These are phyloP conservation scores for Paraphoma sp. DNA, from an alignment of 2,329 filamentous ascomycete species.

Conservation along the genomic window DNA sequence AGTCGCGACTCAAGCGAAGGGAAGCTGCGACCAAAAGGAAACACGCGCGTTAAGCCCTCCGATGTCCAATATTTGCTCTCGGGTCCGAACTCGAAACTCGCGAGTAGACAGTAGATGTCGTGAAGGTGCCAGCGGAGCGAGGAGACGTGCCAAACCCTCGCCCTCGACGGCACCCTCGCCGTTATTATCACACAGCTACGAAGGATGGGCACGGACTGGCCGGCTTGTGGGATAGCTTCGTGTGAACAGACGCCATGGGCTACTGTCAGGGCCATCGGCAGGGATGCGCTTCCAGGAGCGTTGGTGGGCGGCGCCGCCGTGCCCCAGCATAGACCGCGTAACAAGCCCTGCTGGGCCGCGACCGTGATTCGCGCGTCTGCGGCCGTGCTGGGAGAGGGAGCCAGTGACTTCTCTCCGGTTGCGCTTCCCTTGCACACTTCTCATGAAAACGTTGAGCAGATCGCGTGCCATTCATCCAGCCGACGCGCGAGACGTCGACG, in stretches of 20 bases:
- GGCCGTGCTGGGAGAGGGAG: conserved; percentile 24
- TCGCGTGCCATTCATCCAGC: conserved; percentile 13
- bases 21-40: conserved; percentile 25
- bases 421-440: conserved; percentile 12
- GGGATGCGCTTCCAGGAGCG: conserved; percentile 32
- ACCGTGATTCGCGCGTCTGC: conserved; percentile 28
- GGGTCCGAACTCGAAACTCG: not conserved
- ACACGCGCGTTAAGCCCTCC: not conserved
- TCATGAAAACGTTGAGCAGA: conserved; percentile 11
- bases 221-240: conserved; percentile 18
- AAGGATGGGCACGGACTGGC: conserved; percentile 15
- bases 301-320: conserved; percentile 28
- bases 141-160: not conserved
- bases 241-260: conserved; percentile 16
- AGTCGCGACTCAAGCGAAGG: conserved; percentile 30
- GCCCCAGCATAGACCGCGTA: conserved; percentile 13
- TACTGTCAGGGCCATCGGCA: conserved; percentile 23
- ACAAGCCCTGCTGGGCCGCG: conserved; percentile 13
- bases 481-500: not conserved
- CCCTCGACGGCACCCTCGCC: conserved; percentile 7
- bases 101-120: not conserved
- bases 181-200: conserved; percentile 20
- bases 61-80: not conserved
- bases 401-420: conserved; percentile 24
- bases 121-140: conserved; percentile 2